Evolutionary conservation across 192 early-diverging fungal genomes (phyloP).

Genomic region (Lobulomyces angularis): DNA sequence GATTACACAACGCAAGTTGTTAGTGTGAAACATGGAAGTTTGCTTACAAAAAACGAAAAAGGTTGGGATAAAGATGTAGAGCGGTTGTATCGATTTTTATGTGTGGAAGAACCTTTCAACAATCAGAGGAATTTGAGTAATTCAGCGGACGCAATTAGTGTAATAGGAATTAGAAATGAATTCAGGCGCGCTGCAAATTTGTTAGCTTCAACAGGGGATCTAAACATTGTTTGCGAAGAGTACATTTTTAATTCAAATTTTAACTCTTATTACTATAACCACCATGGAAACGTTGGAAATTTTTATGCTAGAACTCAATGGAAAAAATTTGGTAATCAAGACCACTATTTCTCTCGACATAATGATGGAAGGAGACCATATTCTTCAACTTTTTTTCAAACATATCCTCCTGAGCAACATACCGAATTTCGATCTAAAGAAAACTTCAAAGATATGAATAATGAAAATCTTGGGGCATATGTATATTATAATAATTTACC

Average conservation of each 20-base stretch:
- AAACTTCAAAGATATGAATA: too few relatives aligned
- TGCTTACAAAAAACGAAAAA: slow-evolving; percentile 68
- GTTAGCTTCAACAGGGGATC: slow-evolving; percentile 27
- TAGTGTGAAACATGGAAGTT: slow-evolving; percentile 64
- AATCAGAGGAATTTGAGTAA: slow-evolving; percentile 81
- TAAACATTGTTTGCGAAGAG: slow-evolving; percentile 40
- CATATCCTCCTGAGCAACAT: too few relatives aligned
- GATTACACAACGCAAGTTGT: slow-evolving; percentile 72
- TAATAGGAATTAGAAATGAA: slow-evolving; percentile 69
- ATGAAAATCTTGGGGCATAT: too few relatives aligned
- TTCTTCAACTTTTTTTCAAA: too few relatives aligned
- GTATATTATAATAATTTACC: too few relatives aligned
- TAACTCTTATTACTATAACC: not conserved
- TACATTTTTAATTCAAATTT: slow-evolving; percentile 21
- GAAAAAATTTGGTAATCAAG: too few relatives aligned
- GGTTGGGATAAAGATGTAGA: slow-evolving; percentile 69
- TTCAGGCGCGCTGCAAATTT: slow-evolving; percentile 58
- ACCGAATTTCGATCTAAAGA: too few relatives aligned
- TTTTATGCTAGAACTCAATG: too few relatives aligned
- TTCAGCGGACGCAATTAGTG: slow-evolving; percentile 64
- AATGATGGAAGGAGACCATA: too few relatives aligned
- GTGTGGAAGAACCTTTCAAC: slow-evolving; percentile 90
- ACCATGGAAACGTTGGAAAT: too few relatives aligned
- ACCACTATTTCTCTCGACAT: too few relatives aligned
- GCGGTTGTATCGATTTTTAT: slow-evolving; percentile 54